phyloP scores from a whole-genome alignment of 208 protist species.

The Kentomonas sorsogonicus region DNA sequence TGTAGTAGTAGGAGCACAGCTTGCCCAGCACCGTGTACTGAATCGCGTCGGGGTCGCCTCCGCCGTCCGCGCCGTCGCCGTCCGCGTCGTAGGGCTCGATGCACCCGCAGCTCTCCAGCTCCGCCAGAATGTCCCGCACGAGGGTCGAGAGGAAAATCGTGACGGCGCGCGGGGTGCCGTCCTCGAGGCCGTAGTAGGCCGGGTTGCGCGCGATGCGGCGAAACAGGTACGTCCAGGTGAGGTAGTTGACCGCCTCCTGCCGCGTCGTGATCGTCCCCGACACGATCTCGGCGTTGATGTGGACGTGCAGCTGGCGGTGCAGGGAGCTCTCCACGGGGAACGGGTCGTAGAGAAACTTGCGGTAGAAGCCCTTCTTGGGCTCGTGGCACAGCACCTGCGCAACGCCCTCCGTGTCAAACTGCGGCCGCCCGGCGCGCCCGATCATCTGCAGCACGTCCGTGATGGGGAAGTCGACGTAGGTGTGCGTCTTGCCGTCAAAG shows the following conservation, averaged over 20 bases:
- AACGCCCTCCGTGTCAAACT: conserved; percentile 94
- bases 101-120: conserved; percentile 81
- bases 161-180: conserved; percentile 78
- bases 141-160: conserved; percentile 82
- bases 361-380: conserved; percentile 99
- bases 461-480: conserved; percentile 99
- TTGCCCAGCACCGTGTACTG: conserved; percentile 91
- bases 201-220: conserved; percentile 96
- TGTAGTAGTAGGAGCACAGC: conserved; percentile 99
- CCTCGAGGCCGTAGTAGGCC: conserved; percentile 97
- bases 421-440: conserved; percentile 97
- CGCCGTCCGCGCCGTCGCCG: conserved; percentile 44
- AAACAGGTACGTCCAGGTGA: conserved; percentile 99
- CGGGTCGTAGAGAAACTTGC: conserved; percentile 99
- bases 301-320: conserved; percentile 93
- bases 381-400: conserved; percentile 97
- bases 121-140: conserved; percentile 73
- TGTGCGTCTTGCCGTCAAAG: conserved; percentile 95
- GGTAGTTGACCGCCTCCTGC: conserved; percentile 97
- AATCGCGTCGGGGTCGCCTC: conserved; percentile 59
- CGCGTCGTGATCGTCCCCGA: conserved; percentile 91
- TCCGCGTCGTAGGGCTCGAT: conserved; percentile 51
- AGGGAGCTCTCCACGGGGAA: conserved; percentile 99
- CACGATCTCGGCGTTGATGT: conserved; percentile 99
- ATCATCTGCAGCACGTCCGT: conserved; percentile 99